Evolutionary conservation across 371 early-diverging fungal genomes (phyloP), one percentile per base, ranked within the genome.

Genomic region (Zancudomyces culisetae): DNA sequence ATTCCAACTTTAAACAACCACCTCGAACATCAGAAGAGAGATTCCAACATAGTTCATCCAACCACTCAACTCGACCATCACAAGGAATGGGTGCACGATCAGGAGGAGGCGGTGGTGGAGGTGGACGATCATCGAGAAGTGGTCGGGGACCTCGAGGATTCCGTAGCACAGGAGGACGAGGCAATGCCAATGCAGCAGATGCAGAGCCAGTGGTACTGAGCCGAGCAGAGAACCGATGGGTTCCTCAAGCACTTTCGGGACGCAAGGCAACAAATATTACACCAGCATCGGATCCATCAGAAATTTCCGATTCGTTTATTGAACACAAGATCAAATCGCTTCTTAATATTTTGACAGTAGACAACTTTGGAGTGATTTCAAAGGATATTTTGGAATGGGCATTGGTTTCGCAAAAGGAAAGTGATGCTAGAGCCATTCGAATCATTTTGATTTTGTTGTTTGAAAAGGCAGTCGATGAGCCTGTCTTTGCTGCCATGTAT

Each of bases 391-490:
- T 85, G 55, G 76, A 76, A n/a, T 74, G 79, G 61, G 86, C 81
- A 30, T 66, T 77, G 51, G 62, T 78, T 62, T 80, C 83, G 12
- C 64, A 62, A 55, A 72, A 76, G 54, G 83, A 83, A 66, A 64
- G 64, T 0, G 73, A 80, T 56, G 83, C 83, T 35, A 62, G 70
- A 20, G 76, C 85, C 1, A 66, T 96, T 48, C 72, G 73, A 54
- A 76, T 74, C 49, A 80, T 93, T 43, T 85, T 94, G 57, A 72
- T 72, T 49, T 72, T 83, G 23, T 79, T 89, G 47, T 95, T 90
- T 58, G 87, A 91, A 30, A 95, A 97, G 71, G 94, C 98, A 3
- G 75, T 87, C 48, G 93, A 91, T 58, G 94, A 97, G 69, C 76
- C 87, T 22, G 74, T 74, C 53, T 95, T 92, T 74, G 83, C 81